A percentile compares a stretch with the other conserved stretches of the same genome.
These are phyloP conservation scores for Malus fusca DNA, from an alignment of 306 rosid species.

Conservation along the genomic window DNA sequence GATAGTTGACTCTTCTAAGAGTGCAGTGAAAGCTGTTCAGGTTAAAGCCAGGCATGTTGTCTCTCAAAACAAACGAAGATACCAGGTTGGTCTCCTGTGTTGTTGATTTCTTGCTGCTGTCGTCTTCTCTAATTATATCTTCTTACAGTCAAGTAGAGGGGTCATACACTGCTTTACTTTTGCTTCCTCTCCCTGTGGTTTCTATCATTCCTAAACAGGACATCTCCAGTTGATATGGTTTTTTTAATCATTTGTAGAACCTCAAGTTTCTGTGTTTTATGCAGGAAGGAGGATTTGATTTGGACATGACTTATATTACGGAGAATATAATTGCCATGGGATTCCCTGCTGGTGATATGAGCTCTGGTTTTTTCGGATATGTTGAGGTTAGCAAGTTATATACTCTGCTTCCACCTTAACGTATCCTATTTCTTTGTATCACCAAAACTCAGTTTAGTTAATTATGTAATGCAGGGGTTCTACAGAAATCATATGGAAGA, in stretches of 20 bases:
- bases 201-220: background rate
- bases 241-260: slow-evolving; percentile 7
- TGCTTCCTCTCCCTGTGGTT: background rate
- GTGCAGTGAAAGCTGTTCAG: slow-evolving; percentile 97
- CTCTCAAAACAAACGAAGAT: slow-evolving; percentile 96
- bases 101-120: background rate
- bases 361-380: slow-evolving; percentile 98
- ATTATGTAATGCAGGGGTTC: slow-evolving; percentile 65
- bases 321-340: slow-evolving; percentile 99
- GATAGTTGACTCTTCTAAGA: slow-evolving; percentile 80
- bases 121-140: background rate
- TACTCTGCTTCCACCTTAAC: slow-evolving; percentile 8
- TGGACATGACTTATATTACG: slow-evolving; percentile 97
- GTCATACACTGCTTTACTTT: background rate
- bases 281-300: slow-evolving; percentile 96
- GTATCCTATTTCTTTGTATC: slow-evolving; percentile 3
- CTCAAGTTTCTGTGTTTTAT: slow-evolving; percentile 4
- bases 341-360: slow-evolving; percentile 97
- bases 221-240: background rate
- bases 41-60: slow-evolving; percentile 95
- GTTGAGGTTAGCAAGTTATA: slow-evolving; percentile 63
- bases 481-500: slow-evolving; percentile 99
- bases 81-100: slow-evolving; percentile 57
- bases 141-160: background rate
- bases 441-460: slow-evolving; percentile 8